Percentiles rank a stretch among this genome's conserved stretches.
Conservation (phyloP, 1,284 basidiomycete genomes). For the Moniliella sp. region DNA sequence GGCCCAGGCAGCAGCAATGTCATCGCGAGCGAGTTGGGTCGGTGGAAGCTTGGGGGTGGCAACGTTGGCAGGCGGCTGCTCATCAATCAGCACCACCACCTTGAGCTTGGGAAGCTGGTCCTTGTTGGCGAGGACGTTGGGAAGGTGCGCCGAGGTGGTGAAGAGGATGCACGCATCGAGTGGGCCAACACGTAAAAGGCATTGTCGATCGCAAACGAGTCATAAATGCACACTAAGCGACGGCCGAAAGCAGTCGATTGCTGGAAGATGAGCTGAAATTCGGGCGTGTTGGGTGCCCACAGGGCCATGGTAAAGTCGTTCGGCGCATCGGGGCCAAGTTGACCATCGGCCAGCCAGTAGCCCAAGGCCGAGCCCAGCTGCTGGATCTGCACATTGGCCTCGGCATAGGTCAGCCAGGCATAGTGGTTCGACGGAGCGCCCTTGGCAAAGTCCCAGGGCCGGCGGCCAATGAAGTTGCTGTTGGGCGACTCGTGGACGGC, state of each 20-base stretch:
- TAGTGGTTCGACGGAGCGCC: constrained; percentile 44
- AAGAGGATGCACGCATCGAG: constrained; percentile 20
- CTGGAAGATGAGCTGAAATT: constrained; percentile 16
- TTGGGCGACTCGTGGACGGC: constrained; percentile 13
- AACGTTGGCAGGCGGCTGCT: constrained; percentile 2
- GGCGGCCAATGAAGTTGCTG: constrained; percentile 44
- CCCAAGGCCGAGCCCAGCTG: constrained; percentile 47
- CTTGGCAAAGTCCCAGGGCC: constrained; percentile 48
- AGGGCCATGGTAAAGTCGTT: constrained; percentile 23
- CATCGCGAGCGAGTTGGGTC: constrained; percentile 5
- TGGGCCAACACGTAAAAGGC: constrained; percentile 27
- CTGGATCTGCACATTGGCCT: constrained; percentile 50
- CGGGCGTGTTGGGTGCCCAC: constrained; percentile 6
- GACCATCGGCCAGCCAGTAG: constrained; percentile 23
- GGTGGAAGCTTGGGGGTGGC: constrained; percentile 6
- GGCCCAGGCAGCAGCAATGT: background rate
- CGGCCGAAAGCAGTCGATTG: constrained; percentile 17
- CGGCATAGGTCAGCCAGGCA: constrained; percentile 53
- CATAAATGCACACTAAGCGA: constrained; percentile 18
- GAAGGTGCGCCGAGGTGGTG: constrained; percentile 24
- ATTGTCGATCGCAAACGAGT: constrained; percentile 22
- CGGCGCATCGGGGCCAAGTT: constrained; percentile 12
- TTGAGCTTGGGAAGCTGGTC: constrained; percentile 21
- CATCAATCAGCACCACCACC: constrained; percentile 22
- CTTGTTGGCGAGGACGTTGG: constrained; percentile 10